Percentiles rank a stretch among this genome's conserved stretches.
Evolutionary conservation across 2,329 filamentous ascomycete species (phyloP).

Genomic region (Xylariaceae sp.): DNA sequence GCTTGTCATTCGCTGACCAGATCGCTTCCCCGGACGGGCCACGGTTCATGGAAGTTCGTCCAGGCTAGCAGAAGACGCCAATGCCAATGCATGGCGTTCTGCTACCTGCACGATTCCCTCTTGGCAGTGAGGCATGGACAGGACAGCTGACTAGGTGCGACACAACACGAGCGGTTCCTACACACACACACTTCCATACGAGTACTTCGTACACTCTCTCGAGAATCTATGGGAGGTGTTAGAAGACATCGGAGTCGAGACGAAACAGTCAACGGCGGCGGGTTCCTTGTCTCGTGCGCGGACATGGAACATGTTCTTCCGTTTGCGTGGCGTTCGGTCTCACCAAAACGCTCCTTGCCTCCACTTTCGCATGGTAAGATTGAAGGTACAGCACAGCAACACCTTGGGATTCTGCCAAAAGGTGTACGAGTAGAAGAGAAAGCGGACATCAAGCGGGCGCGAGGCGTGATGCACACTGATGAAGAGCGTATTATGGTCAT

Average conservation of each 20-base stretch:
- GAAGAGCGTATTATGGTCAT: neutral
- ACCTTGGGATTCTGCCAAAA: neutral
- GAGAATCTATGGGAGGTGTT: too few relatives aligned
- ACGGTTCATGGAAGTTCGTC: slow-evolving; percentile 3
- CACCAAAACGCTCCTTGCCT: slow-evolving; percentile 10
- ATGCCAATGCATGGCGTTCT: slow-evolving; percentile 15
- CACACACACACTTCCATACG: neutral
- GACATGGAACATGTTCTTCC: slow-evolving; percentile 8
- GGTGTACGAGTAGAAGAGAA: neutral
- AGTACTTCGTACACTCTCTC: too few relatives aligned
- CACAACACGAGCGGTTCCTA: neutral
- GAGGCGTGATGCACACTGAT: neutral
- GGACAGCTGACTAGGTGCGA: slow-evolving; percentile 12
- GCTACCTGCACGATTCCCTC: slow-evolving; percentile 13
- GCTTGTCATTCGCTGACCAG: slow-evolving; percentile 7
- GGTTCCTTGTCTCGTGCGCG: slow-evolving; percentile 2
- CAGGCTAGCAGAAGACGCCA: slow-evolving; percentile 6
- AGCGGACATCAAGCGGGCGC: neutral
- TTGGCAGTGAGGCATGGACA: slow-evolving; percentile 10
- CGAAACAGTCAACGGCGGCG: neutral
- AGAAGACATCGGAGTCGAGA: too few relatives aligned
- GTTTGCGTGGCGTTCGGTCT: slow-evolving; percentile 18
- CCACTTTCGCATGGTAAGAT: slow-evolving; percentile 7
- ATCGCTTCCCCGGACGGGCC: slow-evolving; percentile 15
- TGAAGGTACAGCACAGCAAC: neutral